Evolutionary conservation across 2,329 filamentous ascomycete genomes (phyloP), one percentile per base, ranked within the genome.

Genomic region (Chaetomium sp.): DNA sequence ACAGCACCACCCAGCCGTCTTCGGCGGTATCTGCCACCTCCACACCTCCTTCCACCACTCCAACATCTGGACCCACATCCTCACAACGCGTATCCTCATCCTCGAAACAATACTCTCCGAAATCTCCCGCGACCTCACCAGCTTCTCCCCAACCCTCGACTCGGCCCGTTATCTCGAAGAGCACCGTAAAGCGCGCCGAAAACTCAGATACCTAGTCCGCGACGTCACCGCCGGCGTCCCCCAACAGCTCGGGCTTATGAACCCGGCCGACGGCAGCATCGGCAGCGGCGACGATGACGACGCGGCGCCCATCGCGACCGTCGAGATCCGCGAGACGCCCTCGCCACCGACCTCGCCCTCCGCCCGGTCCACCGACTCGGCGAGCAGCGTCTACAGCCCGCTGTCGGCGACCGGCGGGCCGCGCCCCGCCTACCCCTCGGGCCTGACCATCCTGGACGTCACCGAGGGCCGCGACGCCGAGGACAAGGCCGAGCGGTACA

Each of bases 211-310:
- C 57, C 73, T 83, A 29, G 74, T 78, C 60, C 73, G 78, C 51
- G 78, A 78, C 31, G 78, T 83, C 55, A 73, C 79, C 49, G 80
- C 81, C 53, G 82, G 78, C 59, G 77, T 83, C 1, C 82, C 82
- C 0, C 81, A 83, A 68, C 78, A 83, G 68, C 80, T 83, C 51
- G 81, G 81, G 35, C 73, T 82, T n/a, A 75, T 83, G 55, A 79
- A 75, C 64, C 75, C 78, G 12, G 73, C 72, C 57, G 78, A 79
- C 65, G 73, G 76, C 21, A 72, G 70, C 51, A 70, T 73, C 31
- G 71, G 71, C 47, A 67, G 65, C 33, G 67, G 70, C 13, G 62
- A 64, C 45, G 63, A 60, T 33, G 60, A 67, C 38, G 57, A 60
- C 38, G 62, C 70, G 12, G 67, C 72, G 7, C 65, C 73, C 19